Base-by-base conservation (phyloP, 2,329 filamentous ascomycete species). In the Fusarium chlamydosporum region DNA sequence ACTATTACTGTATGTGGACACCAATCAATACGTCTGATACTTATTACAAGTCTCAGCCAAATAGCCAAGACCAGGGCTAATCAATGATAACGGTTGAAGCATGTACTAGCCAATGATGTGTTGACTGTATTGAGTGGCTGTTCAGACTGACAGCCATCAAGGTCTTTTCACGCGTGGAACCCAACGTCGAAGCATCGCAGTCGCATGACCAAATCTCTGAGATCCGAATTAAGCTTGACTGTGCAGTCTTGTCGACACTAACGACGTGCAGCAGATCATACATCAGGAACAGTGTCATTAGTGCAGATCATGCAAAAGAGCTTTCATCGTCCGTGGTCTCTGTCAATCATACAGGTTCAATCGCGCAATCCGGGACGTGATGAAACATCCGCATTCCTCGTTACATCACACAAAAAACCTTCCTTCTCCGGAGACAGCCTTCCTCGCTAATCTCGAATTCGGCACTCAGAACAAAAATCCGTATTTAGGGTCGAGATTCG, bases 381-480 rank as follows among this genome's bases (percentile, higher is more conserved):
- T 26, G 11, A 50, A 18, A 50, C 46, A 37, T 4, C 3, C 6
- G 31, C 23, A 53, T 53, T 53, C 38, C 37, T 29, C 40, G 37
- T 37, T 20, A 35, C 31, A 31, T n/a, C 18, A 38, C 35, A 1
- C 34, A 55, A 13, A 33, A 10, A 56, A 38, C 40, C 48, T 57
- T 56, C 60, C 52, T 11, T 23, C 29, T 56, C 41, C 26, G 60
- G 48, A 16, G n/a, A 18, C 26, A 7, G 9, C 18, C 58, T 23
- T 33, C 34, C n/a, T 37, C 48, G 58, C 12, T 20, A 27, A 56
- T 34, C 40, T 61, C 27, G 1, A 33, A 43, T n/a, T 27, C 61
- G 52, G 61, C 31, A 62, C 65, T 52, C 42, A 18, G 31, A 61
- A 52, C 7, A 46, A 29, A 18, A 20, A 18, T 18, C 47, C 23